Evolutionary conservation across 2,329 filamentous ascomycete species (phyloP), one percentile per base, ranked within the genome.

Genomic region (Apiospora kogelbergensis): DNA sequence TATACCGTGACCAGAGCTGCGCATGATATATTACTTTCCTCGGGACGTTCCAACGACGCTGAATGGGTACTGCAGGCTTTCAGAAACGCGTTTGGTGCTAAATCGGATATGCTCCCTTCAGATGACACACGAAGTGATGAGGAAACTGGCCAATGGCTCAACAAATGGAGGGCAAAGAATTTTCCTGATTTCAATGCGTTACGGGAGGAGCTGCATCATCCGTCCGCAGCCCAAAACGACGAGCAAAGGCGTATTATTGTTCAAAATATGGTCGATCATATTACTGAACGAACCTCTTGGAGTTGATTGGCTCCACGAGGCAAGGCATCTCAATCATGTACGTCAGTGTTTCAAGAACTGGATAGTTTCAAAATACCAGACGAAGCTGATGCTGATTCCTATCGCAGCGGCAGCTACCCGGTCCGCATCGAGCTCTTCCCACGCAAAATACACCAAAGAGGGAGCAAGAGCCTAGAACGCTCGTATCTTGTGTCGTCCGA

Each of bases 21-120:
- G 3, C 1, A 17, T 20, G 6, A 33, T 11, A 2, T 20, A 0
- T 10, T 57, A 9, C 9, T 0, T 1, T 2, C 0, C 20, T 2
- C 2, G 7, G 48, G 48, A 15, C 26, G 24, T 53, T 24, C 24
- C 7, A 5, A 10, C 17, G 48, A 33, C 33, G 26, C 15, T 15
- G 11, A 6, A 6, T 30, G 24, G 46, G 24, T n/a, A n/a, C n/a
- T n/a, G n/a, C n/a, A n/a, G n/a, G n/a, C n/a, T n/a, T n/a, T n/a
- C n/a, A n/a, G n/a, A n/a, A n/a, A n/a, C n/a, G n/a, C n/a, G n/a
- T n/a, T n/a, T n/a, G n/a, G n/a, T n/a, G n/a, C n/a, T n/a, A n/a
- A n/a, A n/a, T n/a, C n/a, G n/a, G n/a, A n/a, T n/a, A n/a, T n/a
- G n/a, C n/a, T n/a, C n/a, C n/a, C n/a, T n/a, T n/a, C n/a, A n/a